These are phyloP conservation scores for Allomyces arbusculus DNA, from an alignment of 192 early-diverging fungal genomes.

Conservation along the genomic window DNA sequence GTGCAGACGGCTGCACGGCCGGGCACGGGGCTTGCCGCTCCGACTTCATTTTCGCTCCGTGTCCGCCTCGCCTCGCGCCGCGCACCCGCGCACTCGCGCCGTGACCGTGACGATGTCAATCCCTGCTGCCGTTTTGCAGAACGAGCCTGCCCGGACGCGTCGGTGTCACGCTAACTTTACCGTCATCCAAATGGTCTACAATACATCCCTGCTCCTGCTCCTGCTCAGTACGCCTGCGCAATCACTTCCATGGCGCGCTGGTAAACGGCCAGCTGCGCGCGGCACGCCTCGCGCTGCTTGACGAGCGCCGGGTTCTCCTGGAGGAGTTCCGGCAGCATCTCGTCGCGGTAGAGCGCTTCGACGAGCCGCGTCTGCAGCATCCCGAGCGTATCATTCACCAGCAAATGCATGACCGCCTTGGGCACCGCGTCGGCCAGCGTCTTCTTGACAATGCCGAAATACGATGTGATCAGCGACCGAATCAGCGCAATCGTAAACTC, in stretches of 20 bases:
- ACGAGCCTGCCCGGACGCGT: too few relatives aligned
- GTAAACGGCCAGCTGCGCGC: conserved; percentile 54
- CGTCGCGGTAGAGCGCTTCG: conserved; percentile 48
- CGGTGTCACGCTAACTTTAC: too few relatives aligned
- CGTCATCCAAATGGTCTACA: too few relatives aligned
- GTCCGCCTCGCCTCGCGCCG: too few relatives aligned
- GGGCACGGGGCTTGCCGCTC: too few relatives aligned
- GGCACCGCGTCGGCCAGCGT: conserved; percentile 59
- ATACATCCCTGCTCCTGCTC: too few relatives aligned
- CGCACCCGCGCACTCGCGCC: too few relatives aligned
- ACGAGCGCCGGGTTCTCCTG: conserved; percentile 53
- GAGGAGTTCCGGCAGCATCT: conserved; percentile 41
- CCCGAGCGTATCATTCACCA: conserved; percentile 55
- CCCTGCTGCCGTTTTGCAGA: too few relatives aligned
- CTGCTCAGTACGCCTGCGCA: conserved; percentile 14
- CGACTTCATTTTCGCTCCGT: too few relatives aligned
- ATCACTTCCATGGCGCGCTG: conserved; percentile 53
- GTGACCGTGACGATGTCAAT: too few relatives aligned
- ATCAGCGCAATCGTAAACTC: too few relatives aligned
- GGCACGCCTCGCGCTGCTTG: conserved; percentile 51
- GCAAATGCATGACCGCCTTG: conserved; percentile 61
- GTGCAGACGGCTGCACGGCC: too few relatives aligned
- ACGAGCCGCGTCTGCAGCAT: conserved; percentile 56
- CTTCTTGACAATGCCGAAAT: conserved; percentile 61
- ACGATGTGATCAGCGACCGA: conserved; percentile 38